Base-by-base conservation (phyloP, 805 yeast species). In the Kazachstania psychrophila region DNA sequence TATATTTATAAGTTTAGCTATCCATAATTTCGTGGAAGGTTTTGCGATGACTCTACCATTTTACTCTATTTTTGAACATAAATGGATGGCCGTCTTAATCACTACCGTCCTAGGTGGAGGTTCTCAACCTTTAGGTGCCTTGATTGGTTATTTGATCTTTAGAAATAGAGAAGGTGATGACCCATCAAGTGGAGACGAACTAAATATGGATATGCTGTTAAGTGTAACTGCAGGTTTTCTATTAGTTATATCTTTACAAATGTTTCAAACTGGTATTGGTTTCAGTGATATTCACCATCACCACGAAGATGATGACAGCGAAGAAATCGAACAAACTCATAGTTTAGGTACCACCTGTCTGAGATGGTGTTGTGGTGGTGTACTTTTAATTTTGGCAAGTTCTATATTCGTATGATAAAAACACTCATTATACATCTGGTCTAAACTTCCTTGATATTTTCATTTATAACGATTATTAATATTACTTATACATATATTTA, bases 21-120 rank as follows among this genome's bases (percentile, higher is more conserved):
- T 92, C 20, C 98, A 89, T 62, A 92, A 92, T 58, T 79, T 86
- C 47, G 79, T 88, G 16, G 98, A 89, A 57, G 98, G 97, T 0
- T 87, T 92, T 55, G 76, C 92, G 12, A 88, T 89, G 83, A 85
- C 95, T 11, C 66, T 88, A 31, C 97, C 97, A 0, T 65, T 89
- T 23, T 92, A 80, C 54, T 72, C 88, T 35, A 85, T 94, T 7
- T 66, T 89, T 43, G 65, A 73, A 29, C 69, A 75, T 1, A 65
- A 84, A 31, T 48, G 61, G 19, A 69, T 73, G 45, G 94, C 96
- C 0, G 62, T 86, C 9, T 44, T 68, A 0, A 70, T 80, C 6
- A 72, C 88, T 12, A 75, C 83, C 1, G 37, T 78, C 0, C 61
- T 89, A 13, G 96, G 96, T 4, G 88, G 89, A 0, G 66, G 76